Conservation (phyloP, 768 basidiomycete genomes). For the Fomitopsis pulvina region DNA sequence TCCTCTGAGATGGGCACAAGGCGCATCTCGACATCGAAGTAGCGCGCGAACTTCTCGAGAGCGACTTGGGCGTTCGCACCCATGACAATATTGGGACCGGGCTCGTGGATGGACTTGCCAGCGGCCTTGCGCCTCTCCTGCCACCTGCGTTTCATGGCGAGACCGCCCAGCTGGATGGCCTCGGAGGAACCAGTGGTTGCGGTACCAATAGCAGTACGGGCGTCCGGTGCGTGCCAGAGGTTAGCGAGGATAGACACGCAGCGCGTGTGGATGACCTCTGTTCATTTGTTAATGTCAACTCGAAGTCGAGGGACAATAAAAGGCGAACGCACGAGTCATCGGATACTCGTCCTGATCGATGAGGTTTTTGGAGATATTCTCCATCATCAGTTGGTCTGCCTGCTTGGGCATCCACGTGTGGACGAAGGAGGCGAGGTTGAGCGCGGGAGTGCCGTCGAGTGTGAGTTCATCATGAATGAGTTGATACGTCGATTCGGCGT, state of each 20-base stretch:
- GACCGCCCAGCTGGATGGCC: conserved; percentile 65
- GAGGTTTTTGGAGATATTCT: conserved; percentile 61
- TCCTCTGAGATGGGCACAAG: conserved; percentile 57
- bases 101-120: conserved; percentile 60
- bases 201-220: conserved; percentile 52
- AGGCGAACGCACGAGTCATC: conserved; percentile 33
- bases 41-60: conserved; percentile 62
- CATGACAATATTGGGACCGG: conserved; percentile 60
- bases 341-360: conserved; percentile 71
- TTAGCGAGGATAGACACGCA: conserved; percentile 53
- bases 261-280: conserved; percentile 37
- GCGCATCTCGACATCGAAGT: conserved; percentile 58
- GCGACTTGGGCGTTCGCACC: conserved; percentile 67
- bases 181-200: conserved; percentile 67
- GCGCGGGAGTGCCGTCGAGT: conserved; percentile 47
- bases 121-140: conserved; percentile 57
- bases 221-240: conserved; percentile 58
- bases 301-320: no score
- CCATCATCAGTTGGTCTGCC: conserved; percentile 49
- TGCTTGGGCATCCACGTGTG: conserved; percentile 55
- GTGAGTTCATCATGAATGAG: conserved; percentile 58
- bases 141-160: conserved; percentile 68
- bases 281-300: background rate
- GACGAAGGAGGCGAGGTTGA: conserved; percentile 67
- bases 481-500: conserved; percentile 44